Percentiles rank a stretch among this genome's conserved stretches.
Evolutionary conservation across 2,329 filamentous ascomycete species (phyloP).

Genomic region (Lecanicillium sp.): DNA sequence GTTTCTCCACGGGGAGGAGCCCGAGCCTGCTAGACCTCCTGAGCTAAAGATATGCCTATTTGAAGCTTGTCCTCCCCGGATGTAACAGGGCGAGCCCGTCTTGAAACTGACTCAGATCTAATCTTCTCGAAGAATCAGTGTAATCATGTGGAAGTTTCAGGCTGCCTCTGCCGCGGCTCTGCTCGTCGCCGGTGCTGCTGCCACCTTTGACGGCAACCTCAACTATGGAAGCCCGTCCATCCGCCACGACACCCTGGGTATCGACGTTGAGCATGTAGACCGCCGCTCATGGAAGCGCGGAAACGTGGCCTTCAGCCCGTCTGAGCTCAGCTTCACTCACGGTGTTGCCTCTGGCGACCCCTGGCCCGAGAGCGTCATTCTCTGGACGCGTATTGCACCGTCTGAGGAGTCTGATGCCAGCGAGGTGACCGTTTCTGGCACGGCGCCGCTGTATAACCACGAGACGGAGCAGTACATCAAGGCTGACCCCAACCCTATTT

Average conservation of each 20-base stretch:
- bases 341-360: conserved; percentile 46
- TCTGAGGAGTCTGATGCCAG: conserved; percentile 36
- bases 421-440: conserved; percentile 34
- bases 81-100: neutral
- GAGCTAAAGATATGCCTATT: too few relatives aligned
- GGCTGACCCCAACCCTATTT: conserved; percentile 46
- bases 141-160: neutral
- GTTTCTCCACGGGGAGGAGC: too few relatives aligned
- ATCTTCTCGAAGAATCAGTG: too few relatives aligned
- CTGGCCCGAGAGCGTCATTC: conserved; percentile 50
- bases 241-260: conserved; percentile 54
- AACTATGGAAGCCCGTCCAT: conserved; percentile 63
- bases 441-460: conserved; percentile 36
- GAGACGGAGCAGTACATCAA: conserved; percentile 40
- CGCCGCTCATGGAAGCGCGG: conserved; percentile 40
- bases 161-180: neutral
- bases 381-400: conserved; percentile 41
- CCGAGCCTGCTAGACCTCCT: too few relatives aligned
- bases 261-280: conserved; percentile 55
- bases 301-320: conserved; percentile 32
- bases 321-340: conserved; percentile 55
- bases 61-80: neutral
- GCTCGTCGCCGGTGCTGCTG: conserved; percentile 1
- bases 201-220: conserved; percentile 38
- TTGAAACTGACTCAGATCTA: neutral